Conservation (phyloP, 2,329 filamentous ascomycete genomes). For the Beauveria pseudobassiana region DNA sequence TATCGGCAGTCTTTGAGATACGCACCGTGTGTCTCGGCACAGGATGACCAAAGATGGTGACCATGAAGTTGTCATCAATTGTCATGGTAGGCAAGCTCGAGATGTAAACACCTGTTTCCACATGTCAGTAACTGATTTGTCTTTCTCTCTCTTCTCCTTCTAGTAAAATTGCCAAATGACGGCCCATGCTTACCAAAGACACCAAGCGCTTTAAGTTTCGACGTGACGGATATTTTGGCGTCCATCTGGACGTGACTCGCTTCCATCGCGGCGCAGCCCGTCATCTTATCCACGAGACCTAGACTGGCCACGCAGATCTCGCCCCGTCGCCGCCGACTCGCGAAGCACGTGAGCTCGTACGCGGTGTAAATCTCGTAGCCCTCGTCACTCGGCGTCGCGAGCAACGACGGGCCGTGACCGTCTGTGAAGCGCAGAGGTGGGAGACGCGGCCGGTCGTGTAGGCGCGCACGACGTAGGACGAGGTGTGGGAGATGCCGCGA, state of each 20-base stretch:
- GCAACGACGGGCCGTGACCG: not conserved
- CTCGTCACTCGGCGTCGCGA: conserved; percentile 31
- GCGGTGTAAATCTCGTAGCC: conserved; percentile 80
- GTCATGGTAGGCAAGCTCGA: conserved; percentile 56
- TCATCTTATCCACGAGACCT: conserved; percentile 83
- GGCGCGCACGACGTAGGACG: conserved; percentile 4
- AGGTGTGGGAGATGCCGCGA: not conserved
- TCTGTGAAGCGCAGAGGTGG: not conserved
- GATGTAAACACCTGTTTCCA: conserved; percentile 58
- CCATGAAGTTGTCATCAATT: conserved; percentile 61
- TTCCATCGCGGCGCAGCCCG: conserved; percentile 70
- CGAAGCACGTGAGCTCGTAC: conserved; percentile 56
- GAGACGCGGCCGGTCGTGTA: conserved; percentile 6
- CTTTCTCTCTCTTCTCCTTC: not conserved
- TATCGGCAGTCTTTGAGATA: conserved; percentile 41
- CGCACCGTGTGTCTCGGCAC: conserved; percentile 61
- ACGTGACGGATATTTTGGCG: conserved; percentile 54
- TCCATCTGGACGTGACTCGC: conserved; percentile 49
- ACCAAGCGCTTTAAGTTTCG: conserved; percentile 73
- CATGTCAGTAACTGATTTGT: not conserved
- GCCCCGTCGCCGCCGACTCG: conserved; percentile 24
- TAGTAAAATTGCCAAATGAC: not conserved
- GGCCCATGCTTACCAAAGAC: conserved; percentile 49
- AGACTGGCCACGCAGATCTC: conserved; percentile 57
- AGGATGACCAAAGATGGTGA: conserved; percentile 63